phyloP scores from a whole-genome alignment of 805 yeast species.

The Tanozyma kutaoensis region DNA sequence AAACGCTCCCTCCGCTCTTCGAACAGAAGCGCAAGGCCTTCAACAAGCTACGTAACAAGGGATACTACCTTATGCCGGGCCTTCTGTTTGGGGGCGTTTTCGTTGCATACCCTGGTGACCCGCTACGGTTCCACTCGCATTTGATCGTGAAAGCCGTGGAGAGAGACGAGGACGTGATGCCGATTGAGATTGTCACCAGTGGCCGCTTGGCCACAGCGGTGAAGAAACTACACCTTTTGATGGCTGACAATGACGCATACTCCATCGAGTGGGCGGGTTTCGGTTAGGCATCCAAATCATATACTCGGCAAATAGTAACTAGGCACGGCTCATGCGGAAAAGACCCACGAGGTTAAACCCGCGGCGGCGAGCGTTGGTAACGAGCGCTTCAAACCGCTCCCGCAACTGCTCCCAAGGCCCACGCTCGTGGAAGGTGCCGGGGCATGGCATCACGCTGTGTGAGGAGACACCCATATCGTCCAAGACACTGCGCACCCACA shows the following conservation, averaged over 20 bases:
- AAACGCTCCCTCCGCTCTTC: slow-evolving; percentile 1
- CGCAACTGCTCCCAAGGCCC: too few relatives aligned
- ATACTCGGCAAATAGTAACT: too few relatives aligned
- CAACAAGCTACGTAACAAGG: slow-evolving; percentile 25
- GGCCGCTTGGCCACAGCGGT: slow-evolving; percentile 90
- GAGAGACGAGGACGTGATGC: slow-evolving; percentile 25
- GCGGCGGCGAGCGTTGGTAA: too few relatives aligned
- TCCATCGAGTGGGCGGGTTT: slow-evolving; percentile 96
- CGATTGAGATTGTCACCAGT: slow-evolving; percentile 58
- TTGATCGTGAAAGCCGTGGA: slow-evolving; percentile 41
- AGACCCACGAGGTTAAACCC: too few relatives aligned
- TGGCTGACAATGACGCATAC: slow-evolving; percentile 34
- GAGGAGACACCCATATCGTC: too few relatives aligned
- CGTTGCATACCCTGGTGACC: slow-evolving; percentile 92
- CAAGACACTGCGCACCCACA: too few relatives aligned
- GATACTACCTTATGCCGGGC: slow-evolving; percentile 66
- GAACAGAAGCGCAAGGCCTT: slow-evolving; percentile 12
- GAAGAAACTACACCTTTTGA: slow-evolving; percentile 67
- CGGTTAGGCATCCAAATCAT: too few relatives aligned
- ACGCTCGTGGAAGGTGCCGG: too few relatives aligned
- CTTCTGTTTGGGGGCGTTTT: slow-evolving; percentile 82
- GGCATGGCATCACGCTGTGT: too few relatives aligned
- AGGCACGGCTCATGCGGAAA: too few relatives aligned
- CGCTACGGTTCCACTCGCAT: slow-evolving; percentile 82
- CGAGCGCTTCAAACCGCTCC: too few relatives aligned